Base-by-base conservation (phyloP, 352 stramenopile species). In the Pythium periplocum region DNA sequence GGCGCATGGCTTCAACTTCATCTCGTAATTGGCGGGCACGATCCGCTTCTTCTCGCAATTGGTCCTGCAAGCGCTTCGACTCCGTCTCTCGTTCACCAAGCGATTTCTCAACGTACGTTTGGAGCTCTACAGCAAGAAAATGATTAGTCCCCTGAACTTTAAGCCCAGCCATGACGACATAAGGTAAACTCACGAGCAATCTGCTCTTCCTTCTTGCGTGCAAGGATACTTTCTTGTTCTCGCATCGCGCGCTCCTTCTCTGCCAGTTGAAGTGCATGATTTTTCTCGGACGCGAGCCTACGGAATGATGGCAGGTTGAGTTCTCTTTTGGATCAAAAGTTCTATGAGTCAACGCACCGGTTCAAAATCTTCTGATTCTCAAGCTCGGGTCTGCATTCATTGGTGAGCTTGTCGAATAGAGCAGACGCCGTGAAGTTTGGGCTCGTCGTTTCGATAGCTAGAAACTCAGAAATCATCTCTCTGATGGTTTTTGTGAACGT, bases 341-440 rank as follows among this genome's bases (percentile, higher is more conserved):
- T 26, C 17, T 26, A 0, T 26, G 17, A 26, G 17, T 26, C 26
- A 43, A 59, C 68, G 3, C 51, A 90, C 78, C 69, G 51, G 54
- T 88, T 91, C 6, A 90, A 64, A 46, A 75, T 59, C 47, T 90
- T 94, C 49, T 92, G 79, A 37, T 83, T 89, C 38, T 89, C 72
- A 9, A 94, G 62, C 2, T 69, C 64, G 36, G 61, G 46, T 51
- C 65, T 75, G 55, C 78, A 87, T 51, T 92, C 79, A 7, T 46
- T 72, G 11, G 70, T 79, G 26, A 93, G 58, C 37, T 71, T 77
- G 17, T 88, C 76, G 30, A 71, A 74, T 34, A 87, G 54, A 1
- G 62, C 62, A 41, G 74, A 78, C 8, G 68, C 61, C 38, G 68
- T 78, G 39, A 86, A 84, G 41, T 57, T 67, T 1, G 62, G 74